Conservation (phyloP, 345 rosid genomes). For the Eucalyptus pauciflora region DNA sequence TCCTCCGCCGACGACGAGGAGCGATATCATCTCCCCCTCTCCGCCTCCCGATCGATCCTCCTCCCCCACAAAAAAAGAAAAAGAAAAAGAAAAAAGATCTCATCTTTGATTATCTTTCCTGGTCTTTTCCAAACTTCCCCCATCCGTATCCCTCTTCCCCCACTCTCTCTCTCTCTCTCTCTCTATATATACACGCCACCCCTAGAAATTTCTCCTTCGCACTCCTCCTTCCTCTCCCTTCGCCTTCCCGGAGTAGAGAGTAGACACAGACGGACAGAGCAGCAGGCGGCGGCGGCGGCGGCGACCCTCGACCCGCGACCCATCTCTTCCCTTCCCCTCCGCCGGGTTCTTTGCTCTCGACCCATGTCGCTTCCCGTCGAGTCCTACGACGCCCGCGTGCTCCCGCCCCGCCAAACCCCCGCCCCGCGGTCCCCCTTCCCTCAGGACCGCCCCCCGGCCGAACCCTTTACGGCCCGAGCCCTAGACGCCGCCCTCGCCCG, state of each 20-base stretch:
- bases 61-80: neutral
- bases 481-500: neutral
- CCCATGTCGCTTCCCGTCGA: neutral
- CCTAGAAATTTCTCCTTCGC: conserved; percentile 41
- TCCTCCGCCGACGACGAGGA: neutral
- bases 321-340: neutral
- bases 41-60: neutral
- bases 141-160: neutral
- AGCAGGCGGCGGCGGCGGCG: neutral
- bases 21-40: neutral
- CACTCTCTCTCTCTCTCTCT: conserved; percentile 4
- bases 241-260: conserved; percentile 2
- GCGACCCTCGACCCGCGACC: too few species aligned
- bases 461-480: neutral
- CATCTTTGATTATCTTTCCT: neutral
- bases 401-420: conserved; percentile 29
- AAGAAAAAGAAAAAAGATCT: neutral
- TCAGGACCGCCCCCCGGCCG: neutral
- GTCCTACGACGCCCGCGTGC: conserved; percentile 8
- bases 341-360: neutral
- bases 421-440: conserved; percentile 62
- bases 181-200: neutral
- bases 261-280: neutral
- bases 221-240: conserved; percentile 23
- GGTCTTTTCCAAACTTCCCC: neutral